Conservation (phyloP, 2,329 filamentous ascomycete species). For the Aspergillus calidoustus region DNA sequence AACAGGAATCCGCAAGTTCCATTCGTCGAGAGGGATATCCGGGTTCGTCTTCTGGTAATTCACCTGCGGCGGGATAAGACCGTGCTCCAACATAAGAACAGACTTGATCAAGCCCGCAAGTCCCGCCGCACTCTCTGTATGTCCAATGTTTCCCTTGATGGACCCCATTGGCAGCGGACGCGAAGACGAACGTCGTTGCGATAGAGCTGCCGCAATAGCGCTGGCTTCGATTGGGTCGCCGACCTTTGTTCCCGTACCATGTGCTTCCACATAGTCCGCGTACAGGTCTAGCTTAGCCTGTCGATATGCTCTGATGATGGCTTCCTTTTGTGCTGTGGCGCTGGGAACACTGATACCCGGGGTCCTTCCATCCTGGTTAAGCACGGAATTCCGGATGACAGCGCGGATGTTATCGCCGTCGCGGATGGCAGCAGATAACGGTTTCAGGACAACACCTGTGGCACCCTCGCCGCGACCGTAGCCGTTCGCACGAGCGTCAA, state of each 20-base stretch:
- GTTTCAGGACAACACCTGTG: constrained; percentile 11
- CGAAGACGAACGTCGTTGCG: neutral
- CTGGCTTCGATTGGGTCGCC: constrained; percentile 26
- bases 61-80: constrained; percentile 49
- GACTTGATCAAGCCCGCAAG: constrained; percentile 49
- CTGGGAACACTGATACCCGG: constrained; percentile 49
- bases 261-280: constrained; percentile 33
- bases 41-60: constrained; percentile 42
- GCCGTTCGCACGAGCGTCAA: constrained; percentile 12
- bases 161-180: constrained; percentile 12
- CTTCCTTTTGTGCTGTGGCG: constrained; percentile 37
- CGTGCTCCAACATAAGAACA: constrained; percentile 49
- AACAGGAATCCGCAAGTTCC: constrained; percentile 25
- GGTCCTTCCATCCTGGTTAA: constrained; percentile 38
- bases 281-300: constrained; percentile 28
- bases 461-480: constrained; percentile 39
- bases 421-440: constrained; percentile 30
- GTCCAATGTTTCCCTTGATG: constrained; percentile 27
- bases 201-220: constrained; percentile 19
- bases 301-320: constrained; percentile 46
- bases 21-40: constrained; percentile 29
- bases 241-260: constrained; percentile 47
- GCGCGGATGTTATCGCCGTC: constrained; percentile 30
- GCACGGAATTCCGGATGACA: constrained; percentile 14
- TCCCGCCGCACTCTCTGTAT: constrained; percentile 40